These are phyloP conservation scores for Darksidea phi DNA, from an alignment of 495 filamentous ascomycete genomes.

Conservation along the genomic window DNA sequence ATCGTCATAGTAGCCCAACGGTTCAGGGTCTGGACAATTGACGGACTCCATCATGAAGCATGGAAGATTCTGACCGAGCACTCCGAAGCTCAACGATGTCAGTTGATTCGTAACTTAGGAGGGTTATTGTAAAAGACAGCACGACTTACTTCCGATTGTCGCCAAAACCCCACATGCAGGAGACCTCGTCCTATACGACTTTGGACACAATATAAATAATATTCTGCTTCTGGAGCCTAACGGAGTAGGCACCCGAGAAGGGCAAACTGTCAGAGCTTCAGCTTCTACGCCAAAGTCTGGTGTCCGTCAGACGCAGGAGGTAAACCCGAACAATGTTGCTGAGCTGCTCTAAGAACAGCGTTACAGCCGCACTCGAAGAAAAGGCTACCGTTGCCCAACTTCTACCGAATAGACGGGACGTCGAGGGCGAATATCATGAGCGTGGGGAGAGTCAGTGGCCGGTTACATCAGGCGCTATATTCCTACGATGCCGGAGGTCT, in stretches of 20 bases:
- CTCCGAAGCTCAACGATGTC: no score
- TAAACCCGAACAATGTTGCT: neutral
- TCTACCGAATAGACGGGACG: neutral
- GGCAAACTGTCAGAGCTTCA: neutral
- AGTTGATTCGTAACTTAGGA: no score
- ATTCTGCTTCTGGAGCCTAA: neutral
- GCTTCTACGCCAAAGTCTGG: neutral
- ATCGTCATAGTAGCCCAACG: neutral
- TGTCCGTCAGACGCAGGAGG: neutral
- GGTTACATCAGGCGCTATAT: neutral
- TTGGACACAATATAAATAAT: neutral
- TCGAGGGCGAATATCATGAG: constrained; percentile 3
- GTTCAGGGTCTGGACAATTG: neutral
- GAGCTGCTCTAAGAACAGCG: neutral
- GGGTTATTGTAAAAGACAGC: neutral
- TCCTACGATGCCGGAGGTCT: neutral
- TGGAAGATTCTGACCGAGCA: neutral
- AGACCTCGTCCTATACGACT: neutral
- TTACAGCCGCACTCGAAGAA: no score
- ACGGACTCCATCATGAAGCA: neutral
- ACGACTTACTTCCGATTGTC: neutral
- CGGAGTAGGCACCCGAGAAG: neutral
- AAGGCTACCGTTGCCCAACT: neutral
- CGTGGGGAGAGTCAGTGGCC: neutral
- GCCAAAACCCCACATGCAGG: neutral